Evolutionary conservation across 139 green algal species (phyloP), one percentile per base, ranked within the genome.

Genomic region (Bryopsis sp.): DNA sequence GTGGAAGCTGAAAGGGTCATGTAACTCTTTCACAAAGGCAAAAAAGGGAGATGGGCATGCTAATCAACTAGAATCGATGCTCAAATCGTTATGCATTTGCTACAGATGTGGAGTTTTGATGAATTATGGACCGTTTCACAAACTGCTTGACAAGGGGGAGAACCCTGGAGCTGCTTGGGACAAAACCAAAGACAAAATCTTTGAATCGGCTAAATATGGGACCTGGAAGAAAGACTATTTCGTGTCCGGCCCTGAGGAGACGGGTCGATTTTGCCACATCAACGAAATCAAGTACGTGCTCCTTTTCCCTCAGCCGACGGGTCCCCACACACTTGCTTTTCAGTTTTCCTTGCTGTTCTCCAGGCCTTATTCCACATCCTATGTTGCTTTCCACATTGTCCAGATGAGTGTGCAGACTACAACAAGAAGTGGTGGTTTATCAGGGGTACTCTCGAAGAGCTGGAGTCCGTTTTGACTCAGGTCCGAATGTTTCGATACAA

Each of bases 401-500:
- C n/a, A n/a, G n/a, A 62, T 70, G 33, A 66, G 59, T 68, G 35
- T 61, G 24, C 70, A 15, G 62, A 33, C 38, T 48, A 39, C 48
- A 50, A 5, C 11, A 32, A 47, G 24, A 59, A 29, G 31, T 73
- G 0, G 29, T 31, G 4, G 22, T 28, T 6, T 70, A 70, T 36
- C 84, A 94, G 85, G 71, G 88, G 88, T 8, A 86, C 84, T 2
- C 54, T 92, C 48, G 64, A 90, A 67, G 89, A 95, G 81, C 74
- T 88, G 39, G 74, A 84, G 15, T 71, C 81, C 59, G 81, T 96
- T 22, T 77, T 96, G 34, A 73, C 80, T 46, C 81, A 82, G 54
- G 81, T 86, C 2, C 80, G 88, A 39, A 93, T 95, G 86, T 96
- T 94, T 77, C 68, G 84, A 57, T 88, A 80, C 76, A 96, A 96